Conservation (phyloP, 2,329 filamentous ascomycete genomes). For the Drechslera avenae region DNA sequence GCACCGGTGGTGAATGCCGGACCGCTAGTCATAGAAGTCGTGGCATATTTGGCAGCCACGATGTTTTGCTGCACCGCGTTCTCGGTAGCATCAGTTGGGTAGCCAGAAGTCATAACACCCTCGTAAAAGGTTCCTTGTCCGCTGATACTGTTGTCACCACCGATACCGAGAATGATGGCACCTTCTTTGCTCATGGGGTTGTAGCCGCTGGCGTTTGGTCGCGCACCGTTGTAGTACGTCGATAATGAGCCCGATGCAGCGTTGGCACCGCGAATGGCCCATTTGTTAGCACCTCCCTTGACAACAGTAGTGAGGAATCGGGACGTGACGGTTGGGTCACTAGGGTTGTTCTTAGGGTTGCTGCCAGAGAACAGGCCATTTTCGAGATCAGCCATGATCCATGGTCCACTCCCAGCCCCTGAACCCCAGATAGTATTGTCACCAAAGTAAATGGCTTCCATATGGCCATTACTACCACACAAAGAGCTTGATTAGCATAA, state of each 20-base stretch:
- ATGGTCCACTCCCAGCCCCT: constrained; percentile 65
- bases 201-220: constrained; percentile 60
- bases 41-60: constrained; percentile 63
- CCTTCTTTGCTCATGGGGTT: constrained; percentile 68
- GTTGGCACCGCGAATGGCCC: constrained; percentile 65
- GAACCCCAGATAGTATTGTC: constrained; percentile 60
- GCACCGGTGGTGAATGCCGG: constrained; percentile 55
- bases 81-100: constrained; percentile 65
- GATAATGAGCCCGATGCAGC: constrained; percentile 60
- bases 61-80: constrained; percentile 65
- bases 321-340: constrained; percentile 58
- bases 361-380: constrained; percentile 67
- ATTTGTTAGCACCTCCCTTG: constrained; percentile 62
- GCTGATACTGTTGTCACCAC: constrained; percentile 67
- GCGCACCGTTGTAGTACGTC: constrained; percentile 64
- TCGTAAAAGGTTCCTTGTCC: constrained; percentile 70
- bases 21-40: constrained; percentile 56
- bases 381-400: constrained; percentile 73
- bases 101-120: constrained; percentile 67
- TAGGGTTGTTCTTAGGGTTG: constrained; percentile 54
- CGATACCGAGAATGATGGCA: constrained; percentile 71
- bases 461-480: constrained; percentile 58
- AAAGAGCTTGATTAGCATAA: constrained; percentile 27
- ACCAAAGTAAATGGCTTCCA: constrained; percentile 72
- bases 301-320: constrained; percentile 64